Base-by-base conservation (phyloP, 2,329 filamentous ascomycete species). In the Phialophora tarda region DNA sequence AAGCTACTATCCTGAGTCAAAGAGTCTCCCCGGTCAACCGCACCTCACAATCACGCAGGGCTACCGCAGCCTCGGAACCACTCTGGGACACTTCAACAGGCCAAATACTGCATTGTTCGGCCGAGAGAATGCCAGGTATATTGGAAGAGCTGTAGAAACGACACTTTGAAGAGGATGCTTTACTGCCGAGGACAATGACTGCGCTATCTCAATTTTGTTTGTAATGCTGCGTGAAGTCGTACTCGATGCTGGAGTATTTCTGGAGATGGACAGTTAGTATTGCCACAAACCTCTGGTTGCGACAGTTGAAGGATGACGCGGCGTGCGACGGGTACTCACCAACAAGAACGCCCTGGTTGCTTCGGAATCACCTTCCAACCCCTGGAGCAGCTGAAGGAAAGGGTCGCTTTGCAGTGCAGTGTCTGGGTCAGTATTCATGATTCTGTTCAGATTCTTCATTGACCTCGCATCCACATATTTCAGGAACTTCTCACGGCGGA, bases 391-490 rank as follows among this genome's bases (percentile, higher is more conserved):
- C 34, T 71, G 63, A 21, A 80, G 75, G 57, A 79, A 80, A 21
- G 72, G 71, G 59, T 80, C 76, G 14, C 75, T 74, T 26, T 80
- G 74, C 4, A 73, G 62, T 1, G 76, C 76, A 4, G 67, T 75
- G 30, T 78, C 72, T 0, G 76, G 73, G 64, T 80, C 76, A 57
- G 76, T 72, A 30, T 61, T 73, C 69, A 64, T 80, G 62, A 17
- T 59, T 23, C 78, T 72, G 4, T 72, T 71, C 63, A 80, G 75
- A 64, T 83, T 83, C 54, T 77, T 78, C 38, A 79, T 74, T 4
- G 78, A 80, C 51, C 77, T 71, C 0, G 77, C 76, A 65, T 81
- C 76, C 34, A 80, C 78, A 11, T 77, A 72, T 12, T 76, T 73
- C 8, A 72, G 63, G 70, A 74, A 82, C 57, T 78, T 81, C 54